Evolutionary conservation across 495 filamentous ascomycete genomes (phyloP).

Genomic region (Penicillium desertorum): DNA sequence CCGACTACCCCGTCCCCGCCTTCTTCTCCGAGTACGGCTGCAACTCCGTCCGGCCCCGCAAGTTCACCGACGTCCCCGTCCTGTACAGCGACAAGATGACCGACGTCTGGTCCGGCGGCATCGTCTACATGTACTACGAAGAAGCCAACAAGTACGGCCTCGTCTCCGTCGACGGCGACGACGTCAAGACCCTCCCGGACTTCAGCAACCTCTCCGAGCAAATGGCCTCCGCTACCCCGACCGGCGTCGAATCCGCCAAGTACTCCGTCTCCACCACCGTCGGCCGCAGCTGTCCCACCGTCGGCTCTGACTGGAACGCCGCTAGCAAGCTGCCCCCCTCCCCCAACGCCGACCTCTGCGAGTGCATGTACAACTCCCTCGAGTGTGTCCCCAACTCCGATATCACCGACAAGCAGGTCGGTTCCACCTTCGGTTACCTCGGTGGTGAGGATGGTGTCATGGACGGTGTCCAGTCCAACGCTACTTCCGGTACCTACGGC

Average conservation of each 20-base stretch:
- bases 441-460: constrained; percentile 63
- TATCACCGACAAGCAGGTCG: constrained; percentile 56
- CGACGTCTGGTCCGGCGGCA: constrained; percentile 85
- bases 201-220: constrained; percentile 71
- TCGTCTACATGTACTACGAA: constrained; percentile 98
- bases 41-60: constrained; percentile 73
- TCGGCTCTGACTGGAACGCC: constrained; percentile 67
- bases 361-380: constrained; percentile 78
- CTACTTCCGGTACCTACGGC: constrained; percentile 72
- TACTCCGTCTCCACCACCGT: constrained; percentile 74
- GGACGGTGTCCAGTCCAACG: constrained; percentile 68
- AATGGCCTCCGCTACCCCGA: constrained; percentile 67
- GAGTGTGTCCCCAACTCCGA: constrained; percentile 63
- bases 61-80: constrained; percentile 79
- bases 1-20: constrained; percentile 81
- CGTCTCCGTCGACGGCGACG: constrained; percentile 58
- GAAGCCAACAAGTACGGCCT: constrained; percentile 90
- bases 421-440: constrained; percentile 69
- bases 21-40: constrained; percentile 99
- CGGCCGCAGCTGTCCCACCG: constrained; percentile 67
- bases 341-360: constrained; percentile 74
- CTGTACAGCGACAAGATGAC: constrained; percentile 83
- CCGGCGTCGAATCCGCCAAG: constrained; percentile 56
- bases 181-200: constrained; percentile 64
- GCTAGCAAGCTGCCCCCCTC: constrained; percentile 74